Conservation (phyloP, 1,139 yeast genomes). For the Kodamaea arcana region DNA sequence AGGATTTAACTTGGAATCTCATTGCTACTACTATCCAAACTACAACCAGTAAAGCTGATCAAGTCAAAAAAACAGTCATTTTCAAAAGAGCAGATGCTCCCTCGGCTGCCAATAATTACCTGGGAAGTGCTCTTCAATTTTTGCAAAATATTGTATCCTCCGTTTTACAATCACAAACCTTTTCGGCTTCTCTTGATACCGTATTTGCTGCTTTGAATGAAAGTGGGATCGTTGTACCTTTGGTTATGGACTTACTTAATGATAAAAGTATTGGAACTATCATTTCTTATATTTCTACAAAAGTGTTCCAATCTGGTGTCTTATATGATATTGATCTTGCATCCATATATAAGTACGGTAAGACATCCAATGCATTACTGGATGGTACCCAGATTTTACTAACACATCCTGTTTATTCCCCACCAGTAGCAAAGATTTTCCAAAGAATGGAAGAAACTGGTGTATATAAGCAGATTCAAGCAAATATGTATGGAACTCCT, state of each 20-base stretch:
- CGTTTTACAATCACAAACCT: slow-evolving; percentile 23
- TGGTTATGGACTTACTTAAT: slow-evolving; percentile 23
- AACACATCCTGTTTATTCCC: slow-evolving; percentile 29
- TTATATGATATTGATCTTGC: slow-evolving; percentile 28
- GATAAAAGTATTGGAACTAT: slow-evolving; percentile 22
- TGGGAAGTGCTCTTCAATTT: slow-evolving; percentile 35
- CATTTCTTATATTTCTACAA: slow-evolving; percentile 20
- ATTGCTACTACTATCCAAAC: slow-evolving; percentile 25
- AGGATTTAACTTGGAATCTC: slow-evolving; percentile 24
- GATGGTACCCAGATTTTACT: slow-evolving; percentile 24
- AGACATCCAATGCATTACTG: slow-evolving; percentile 21
- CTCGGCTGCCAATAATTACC: slow-evolving; percentile 13
- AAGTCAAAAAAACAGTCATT: slow-evolving; percentile 15
- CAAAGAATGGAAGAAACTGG: slow-evolving; percentile 33
- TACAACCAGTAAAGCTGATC: slow-evolving; percentile 21
- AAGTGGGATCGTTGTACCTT: slow-evolving; percentile 29
- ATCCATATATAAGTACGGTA: slow-evolving; percentile 19
- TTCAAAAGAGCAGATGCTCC: slow-evolving; percentile 11
- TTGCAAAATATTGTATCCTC: slow-evolving; percentile 29
- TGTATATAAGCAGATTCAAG: slow-evolving; percentile 28
- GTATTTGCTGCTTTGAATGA: slow-evolving; percentile 30
- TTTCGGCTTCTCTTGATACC: slow-evolving; percentile 21
- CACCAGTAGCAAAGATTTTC: slow-evolving; percentile 31
- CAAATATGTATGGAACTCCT: slow-evolving; percentile 37
- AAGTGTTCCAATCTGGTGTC: slow-evolving; percentile 32